Evolutionary conservation across 1,284 basidiomycete genomes (phyloP).

Genomic region (Pholiota adiposa): DNA sequence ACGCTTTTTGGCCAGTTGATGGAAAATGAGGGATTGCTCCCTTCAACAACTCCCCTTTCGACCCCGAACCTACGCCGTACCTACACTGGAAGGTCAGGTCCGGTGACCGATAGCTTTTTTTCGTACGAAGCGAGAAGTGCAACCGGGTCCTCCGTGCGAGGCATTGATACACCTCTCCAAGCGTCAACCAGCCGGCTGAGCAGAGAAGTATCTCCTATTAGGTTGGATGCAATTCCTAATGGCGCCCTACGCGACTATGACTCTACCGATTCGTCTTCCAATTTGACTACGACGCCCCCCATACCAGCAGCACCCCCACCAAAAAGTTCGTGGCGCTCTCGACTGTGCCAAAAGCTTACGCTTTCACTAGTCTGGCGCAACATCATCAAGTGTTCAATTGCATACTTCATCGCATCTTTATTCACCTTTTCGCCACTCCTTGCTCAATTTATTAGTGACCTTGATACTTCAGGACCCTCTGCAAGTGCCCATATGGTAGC

Average conservation of each 20-base stretch:
- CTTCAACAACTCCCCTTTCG: slow-evolving; percentile 25
- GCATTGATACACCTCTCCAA: neutral
- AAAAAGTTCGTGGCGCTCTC: slow-evolving; percentile 3
- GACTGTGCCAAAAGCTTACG: slow-evolving; percentile 1
- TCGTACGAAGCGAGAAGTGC: slow-evolving; percentile 10
- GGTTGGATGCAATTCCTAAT: neutral
- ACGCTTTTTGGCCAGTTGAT: slow-evolving; percentile 73
- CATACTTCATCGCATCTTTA: slow-evolving; percentile 89
- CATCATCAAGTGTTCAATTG: slow-evolving; percentile 89
- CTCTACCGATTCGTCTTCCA: slow-evolving; percentile 31
- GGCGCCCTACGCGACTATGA: slow-evolving; percentile 27
- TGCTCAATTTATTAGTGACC: slow-evolving; percentile 64
- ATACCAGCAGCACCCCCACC: neutral
- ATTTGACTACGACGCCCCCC: slow-evolving; percentile 7
- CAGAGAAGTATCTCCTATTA: slow-evolving; percentile 10
- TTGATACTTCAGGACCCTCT: slow-evolving; percentile 60
- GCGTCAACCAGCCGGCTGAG: neutral
- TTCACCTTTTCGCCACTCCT: slow-evolving; percentile 89
- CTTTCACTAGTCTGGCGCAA: slow-evolving; percentile 60
- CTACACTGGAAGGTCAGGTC: slow-evolving; percentile 8
- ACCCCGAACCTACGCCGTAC: slow-evolving; percentile 14
- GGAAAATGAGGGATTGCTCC: slow-evolving; percentile 59
- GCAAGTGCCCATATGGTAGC: slow-evolving; percentile 90
- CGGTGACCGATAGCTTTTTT: slow-evolving; percentile 2
- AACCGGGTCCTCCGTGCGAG: slow-evolving; percentile 11